These are phyloP conservation scores for Camptophora hylomeconis DNA, from an alignment of 2,329 filamentous ascomycete species.

Conservation along the genomic window DNA sequence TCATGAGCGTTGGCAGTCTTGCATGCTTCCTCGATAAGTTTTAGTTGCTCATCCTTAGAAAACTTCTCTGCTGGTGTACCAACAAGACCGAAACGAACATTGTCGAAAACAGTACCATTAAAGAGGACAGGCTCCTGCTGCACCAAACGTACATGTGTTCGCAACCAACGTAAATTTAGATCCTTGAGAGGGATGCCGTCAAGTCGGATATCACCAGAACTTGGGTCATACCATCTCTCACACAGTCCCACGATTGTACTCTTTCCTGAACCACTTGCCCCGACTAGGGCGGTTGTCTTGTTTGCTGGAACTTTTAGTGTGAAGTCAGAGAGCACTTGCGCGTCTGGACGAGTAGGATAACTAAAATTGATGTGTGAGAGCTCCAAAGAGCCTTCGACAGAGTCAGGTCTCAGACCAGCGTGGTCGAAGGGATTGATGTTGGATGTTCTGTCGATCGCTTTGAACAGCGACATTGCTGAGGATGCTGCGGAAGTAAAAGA, in stretches of 20 bases:
- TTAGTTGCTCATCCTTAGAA: constrained; percentile 6
- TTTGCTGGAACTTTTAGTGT: constrained; percentile 32
- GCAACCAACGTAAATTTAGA: constrained; percentile 20
- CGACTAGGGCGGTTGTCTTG: constrained; percentile 44
- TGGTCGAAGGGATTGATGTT: constrained; percentile 25
- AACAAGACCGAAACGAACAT: constrained; percentile 11
- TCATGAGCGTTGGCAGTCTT: constrained; percentile 51
- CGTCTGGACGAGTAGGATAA: constrained; percentile 34
- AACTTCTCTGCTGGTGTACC: constrained; percentile 9
- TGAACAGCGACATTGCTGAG: constrained; percentile 20
- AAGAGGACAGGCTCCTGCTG: constrained; percentile 16
- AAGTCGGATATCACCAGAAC: constrained; percentile 23
- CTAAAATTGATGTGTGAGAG: constrained; percentile 32
- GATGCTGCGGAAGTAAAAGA: constrained; percentile 5
- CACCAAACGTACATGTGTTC: constrained; percentile 16
- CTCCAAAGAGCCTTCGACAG: constrained; percentile 23
- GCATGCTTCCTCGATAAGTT: constrained; percentile 6
- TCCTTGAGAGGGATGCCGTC: constrained; percentile 25
- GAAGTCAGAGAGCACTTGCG: constrained; percentile 30
- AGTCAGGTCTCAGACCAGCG: constrained; percentile 15
- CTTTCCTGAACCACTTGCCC: constrained; percentile 55
- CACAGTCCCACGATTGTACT: constrained; percentile 60
- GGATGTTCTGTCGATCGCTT: constrained; percentile 28
- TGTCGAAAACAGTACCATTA: constrained; percentile 10
- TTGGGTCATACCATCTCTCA: constrained; percentile 56